Conservation (phyloP, 2,329 filamentous ascomycete genomes). For the Cladosporium velox region DNA sequence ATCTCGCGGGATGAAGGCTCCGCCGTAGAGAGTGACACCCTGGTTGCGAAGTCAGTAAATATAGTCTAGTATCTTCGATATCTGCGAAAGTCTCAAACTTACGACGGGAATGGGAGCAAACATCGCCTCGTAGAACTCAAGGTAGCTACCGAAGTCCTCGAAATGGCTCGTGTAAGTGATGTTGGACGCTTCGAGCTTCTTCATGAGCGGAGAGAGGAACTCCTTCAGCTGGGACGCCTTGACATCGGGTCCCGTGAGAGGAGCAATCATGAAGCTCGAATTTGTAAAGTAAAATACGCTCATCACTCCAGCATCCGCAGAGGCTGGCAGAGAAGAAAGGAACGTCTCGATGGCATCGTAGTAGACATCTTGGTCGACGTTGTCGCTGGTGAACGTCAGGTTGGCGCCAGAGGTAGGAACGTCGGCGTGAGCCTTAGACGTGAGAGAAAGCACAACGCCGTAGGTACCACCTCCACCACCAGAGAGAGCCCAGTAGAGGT, state of each 20-base stretch:
- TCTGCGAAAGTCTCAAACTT: neutral
- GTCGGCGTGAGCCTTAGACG: conserved; percentile 53
- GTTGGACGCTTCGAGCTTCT: conserved; percentile 42
- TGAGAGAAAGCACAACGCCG: conserved; percentile 59
- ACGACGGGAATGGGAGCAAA: conserved; percentile 38
- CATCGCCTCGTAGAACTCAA: conserved; percentile 38
- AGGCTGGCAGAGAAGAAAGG: conserved; percentile 49
- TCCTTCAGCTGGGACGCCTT: conserved; percentile 44
- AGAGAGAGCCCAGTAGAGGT: conserved; percentile 65
- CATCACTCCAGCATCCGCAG: conserved; percentile 55
- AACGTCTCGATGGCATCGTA: conserved; percentile 53
- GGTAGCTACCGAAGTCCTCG: conserved; percentile 38
- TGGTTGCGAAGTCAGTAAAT: neutral
- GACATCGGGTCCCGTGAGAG: conserved; percentile 53
- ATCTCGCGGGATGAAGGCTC: conserved; percentile 39
- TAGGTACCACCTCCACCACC: conserved; percentile 63
- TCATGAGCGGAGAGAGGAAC: conserved; percentile 50
- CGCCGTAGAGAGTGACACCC: conserved; percentile 33
- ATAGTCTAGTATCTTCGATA: neutral
- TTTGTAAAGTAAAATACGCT: conserved; percentile 54
- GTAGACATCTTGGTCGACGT: conserved; percentile 44
- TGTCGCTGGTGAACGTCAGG: conserved; percentile 44
- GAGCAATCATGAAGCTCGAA: conserved; percentile 50
- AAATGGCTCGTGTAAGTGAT: conserved; percentile 38
- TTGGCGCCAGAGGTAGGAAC: conserved; percentile 47